Conservation (phyloP, 441 rosid genomes). For the Daphne laureola region DNA sequence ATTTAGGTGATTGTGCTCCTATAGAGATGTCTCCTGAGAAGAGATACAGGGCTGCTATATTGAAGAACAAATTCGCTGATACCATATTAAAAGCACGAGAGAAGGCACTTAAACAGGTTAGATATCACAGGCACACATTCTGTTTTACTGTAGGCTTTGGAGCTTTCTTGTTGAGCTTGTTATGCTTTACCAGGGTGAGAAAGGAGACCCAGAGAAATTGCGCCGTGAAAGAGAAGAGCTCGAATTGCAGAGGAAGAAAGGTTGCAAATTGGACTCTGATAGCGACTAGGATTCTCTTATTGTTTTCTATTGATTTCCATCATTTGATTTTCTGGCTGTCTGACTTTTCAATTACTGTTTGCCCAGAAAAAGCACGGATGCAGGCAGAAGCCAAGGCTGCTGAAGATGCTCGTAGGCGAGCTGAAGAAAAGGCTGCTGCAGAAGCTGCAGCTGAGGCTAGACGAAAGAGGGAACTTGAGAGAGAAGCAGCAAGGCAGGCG, state of each 20-base stretch:
- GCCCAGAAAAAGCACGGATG: constrained; percentile 50
- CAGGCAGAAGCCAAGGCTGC: constrained; percentile 72
- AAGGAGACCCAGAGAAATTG: constrained; percentile 58
- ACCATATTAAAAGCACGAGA: constrained; percentile 68
- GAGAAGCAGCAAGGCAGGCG: constrained; percentile 70
- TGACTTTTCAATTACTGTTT: constrained; percentile 1
- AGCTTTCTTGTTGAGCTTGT: constrained; percentile 6
- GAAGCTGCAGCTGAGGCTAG: constrained; percentile 62
- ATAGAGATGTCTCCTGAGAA: constrained; percentile 49
- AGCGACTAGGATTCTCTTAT: background rate
- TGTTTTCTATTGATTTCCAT: background rate
- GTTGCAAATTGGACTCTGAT: constrained; percentile 19
- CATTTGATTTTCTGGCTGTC: background rate
- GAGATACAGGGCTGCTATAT: constrained; percentile 54
- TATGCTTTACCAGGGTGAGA: constrained; percentile 35
- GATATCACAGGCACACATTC: constrained; percentile 9
- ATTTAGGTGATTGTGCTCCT: constrained; percentile 45
- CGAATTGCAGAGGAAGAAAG: constrained; percentile 51
- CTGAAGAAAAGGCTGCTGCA: constrained; percentile 63
- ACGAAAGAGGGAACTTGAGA: constrained; percentile 58
- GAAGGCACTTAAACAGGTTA: constrained; percentile 56
- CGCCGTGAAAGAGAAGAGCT: constrained; percentile 60
- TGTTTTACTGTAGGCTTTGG: background rate
- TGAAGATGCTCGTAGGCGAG: constrained; percentile 55
- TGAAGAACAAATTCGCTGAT: constrained; percentile 67